These are phyloP conservation scores for Huntiella moniliformis DNA, from an alignment of 2,329 filamentous ascomycete species.

Conservation along the genomic window DNA sequence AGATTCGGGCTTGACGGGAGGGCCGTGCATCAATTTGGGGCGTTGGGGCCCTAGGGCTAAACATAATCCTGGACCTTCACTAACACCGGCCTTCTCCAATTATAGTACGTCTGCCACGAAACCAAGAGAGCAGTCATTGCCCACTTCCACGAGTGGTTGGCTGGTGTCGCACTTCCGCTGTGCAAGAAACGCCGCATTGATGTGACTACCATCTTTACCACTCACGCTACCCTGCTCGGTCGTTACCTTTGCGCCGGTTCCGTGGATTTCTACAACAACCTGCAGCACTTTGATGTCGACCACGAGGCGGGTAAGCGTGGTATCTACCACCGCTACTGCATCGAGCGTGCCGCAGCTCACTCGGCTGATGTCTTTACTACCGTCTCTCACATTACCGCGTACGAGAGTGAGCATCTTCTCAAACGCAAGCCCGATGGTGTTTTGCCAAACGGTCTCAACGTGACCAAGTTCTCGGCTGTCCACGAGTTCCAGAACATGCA, in stretches of 20 bases:
- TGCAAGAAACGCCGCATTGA: conserved; percentile 90
- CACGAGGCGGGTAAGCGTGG: conserved; percentile 92
- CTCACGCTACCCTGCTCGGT: conserved; percentile 77
- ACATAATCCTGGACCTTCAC: too few relatives aligned
- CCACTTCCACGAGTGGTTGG: conserved; percentile 97
- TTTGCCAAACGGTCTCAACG: conserved; percentile 87
- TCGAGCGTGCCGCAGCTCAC: conserved; percentile 84
- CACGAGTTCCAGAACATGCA: conserved; percentile 99
- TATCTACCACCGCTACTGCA: conserved; percentile 97
- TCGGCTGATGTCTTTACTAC: conserved; percentile 94
- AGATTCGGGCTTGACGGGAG: neutral
- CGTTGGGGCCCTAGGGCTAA: neutral
- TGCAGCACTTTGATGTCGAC: conserved; percentile 92
- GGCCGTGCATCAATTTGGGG: neutral
- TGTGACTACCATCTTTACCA: conserved; percentile 95
- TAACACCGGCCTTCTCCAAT: neutral
- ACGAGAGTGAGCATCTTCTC: conserved; percentile 90
- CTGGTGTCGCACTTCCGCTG: conserved; percentile 79
- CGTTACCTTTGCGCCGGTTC: conserved; percentile 93
- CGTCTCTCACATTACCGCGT: conserved; percentile 95
- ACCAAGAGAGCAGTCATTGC: conserved; percentile 83
- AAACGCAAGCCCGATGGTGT: conserved; percentile 97
- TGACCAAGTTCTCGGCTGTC: conserved; percentile 94
- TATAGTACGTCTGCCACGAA: conserved; percentile 80
- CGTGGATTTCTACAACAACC: conserved; percentile 98